Percentiles rank a stretch among this genome's conserved stretches.
Conservation (phyloP, 2,329 filamentous ascomycete species). For the Ceratocystis papillata region DNA sequence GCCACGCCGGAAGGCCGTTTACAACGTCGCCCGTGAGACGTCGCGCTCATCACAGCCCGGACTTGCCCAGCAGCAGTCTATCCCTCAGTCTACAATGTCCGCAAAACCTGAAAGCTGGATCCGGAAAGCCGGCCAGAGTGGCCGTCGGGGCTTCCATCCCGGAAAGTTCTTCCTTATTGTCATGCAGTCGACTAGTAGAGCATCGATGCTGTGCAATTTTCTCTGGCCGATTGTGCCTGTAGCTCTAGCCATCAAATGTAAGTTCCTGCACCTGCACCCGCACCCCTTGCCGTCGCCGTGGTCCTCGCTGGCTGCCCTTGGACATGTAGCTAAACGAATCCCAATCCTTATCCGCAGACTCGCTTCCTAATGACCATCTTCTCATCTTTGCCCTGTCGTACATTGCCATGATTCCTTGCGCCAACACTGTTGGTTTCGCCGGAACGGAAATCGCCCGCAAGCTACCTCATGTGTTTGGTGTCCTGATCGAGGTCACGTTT, state of each 20-base stretch:
- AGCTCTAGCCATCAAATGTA: constrained; percentile 34
- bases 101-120: constrained; percentile 4
- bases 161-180: constrained; percentile 36
- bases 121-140: constrained; percentile 35
- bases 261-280: not conserved
- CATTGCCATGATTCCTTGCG: constrained; percentile 41
- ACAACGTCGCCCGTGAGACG: constrained; percentile 3
- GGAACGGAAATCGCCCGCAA: constrained; percentile 66
- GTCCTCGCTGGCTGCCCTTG: not conserved
- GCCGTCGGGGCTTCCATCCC: constrained; percentile 36
- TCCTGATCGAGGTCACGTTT: constrained; percentile 47
- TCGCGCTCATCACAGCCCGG: not conserved
- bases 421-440: constrained; percentile 39
- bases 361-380: constrained; percentile 31
- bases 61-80: not conserved
- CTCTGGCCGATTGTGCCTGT: constrained; percentile 41
- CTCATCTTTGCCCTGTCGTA: constrained; percentile 40
- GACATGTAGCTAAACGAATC: not conserved
- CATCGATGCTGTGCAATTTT: constrained; percentile 38
- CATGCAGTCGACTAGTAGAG: constrained; percentile 36
- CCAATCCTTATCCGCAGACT: constrained; percentile 26
- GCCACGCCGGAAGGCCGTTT: not conserved
- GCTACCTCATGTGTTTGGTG: constrained; percentile 59
- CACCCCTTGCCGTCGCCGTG: not conserved
- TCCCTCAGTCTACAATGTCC: not conserved